Conservation (phyloP, 2,329 filamentous ascomycete species). For the Colletotrichum somersetense region DNA sequence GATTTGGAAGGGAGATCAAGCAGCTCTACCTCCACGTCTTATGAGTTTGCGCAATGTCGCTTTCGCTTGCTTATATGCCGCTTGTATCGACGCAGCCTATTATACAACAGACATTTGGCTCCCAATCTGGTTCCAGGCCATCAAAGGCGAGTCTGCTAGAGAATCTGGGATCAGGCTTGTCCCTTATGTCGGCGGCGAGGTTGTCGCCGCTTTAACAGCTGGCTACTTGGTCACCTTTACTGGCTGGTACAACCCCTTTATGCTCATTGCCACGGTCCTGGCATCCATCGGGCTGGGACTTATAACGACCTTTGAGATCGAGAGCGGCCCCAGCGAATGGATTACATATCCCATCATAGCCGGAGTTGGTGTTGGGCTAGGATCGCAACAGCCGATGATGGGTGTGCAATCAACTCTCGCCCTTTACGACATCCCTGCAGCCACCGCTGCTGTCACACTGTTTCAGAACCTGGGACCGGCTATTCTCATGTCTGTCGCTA, state of each 20-base stretch:
- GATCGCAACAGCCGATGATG: conserved; percentile 46
- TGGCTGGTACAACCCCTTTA: conserved; percentile 54
- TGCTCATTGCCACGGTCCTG: conserved; percentile 49
- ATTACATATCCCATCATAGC: conserved; percentile 46
- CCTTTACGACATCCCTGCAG: conserved; percentile 33
- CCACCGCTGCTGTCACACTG: conserved; percentile 36
- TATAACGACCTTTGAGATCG: conserved; percentile 26
- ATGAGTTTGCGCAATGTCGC: conserved; percentile 48
- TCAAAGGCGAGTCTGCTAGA: conserved; percentile 49
- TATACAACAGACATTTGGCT: conserved; percentile 51
- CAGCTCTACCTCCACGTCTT: conserved; percentile 53
- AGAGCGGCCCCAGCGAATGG: conserved; percentile 36
- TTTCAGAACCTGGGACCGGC: conserved; percentile 38
- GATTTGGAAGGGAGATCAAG: conserved; percentile 50
- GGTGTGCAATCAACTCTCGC: conserved; percentile 46
- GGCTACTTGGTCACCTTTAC: conserved; percentile 48
- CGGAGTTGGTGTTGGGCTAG: conserved; percentile 47
- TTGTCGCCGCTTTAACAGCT: conserved; percentile 45
- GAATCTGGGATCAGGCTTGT: conserved; percentile 51
- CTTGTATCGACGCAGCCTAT: conserved; percentile 44
- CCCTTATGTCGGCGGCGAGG: conserved; percentile 48
- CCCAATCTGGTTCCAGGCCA: conserved; percentile 52
- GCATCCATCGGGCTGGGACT: conserved; percentile 46
- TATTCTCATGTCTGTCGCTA: conserved; percentile 37
- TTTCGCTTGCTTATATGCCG: conserved; percentile 44